Conservation (phyloP, 805 yeast species). For the Limtongia smithiae region DNA sequence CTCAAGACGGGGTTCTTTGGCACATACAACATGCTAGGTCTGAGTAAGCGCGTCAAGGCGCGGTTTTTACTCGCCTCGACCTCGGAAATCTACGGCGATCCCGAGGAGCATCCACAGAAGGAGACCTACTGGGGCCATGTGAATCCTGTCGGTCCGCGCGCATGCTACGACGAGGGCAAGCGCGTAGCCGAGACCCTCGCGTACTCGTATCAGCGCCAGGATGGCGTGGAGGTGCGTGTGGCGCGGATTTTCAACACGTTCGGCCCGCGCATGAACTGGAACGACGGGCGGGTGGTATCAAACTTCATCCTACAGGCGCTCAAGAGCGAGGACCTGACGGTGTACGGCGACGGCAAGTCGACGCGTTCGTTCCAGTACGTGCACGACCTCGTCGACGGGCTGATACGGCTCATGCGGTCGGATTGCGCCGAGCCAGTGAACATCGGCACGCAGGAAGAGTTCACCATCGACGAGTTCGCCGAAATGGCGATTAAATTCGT, state of each 20-base stretch:
- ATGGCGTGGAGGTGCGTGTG: constrained; percentile 32
- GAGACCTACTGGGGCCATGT: constrained; percentile 34
- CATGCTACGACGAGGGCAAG: constrained; percentile 36
- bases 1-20: constrained; percentile 34
- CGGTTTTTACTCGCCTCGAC: constrained; percentile 33
- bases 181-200: constrained; percentile 34
- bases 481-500: constrained; percentile 30
- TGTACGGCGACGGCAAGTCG: constrained; percentile 31
- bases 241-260: constrained; percentile 34
- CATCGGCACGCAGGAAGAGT: constrained; percentile 33
- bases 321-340: constrained; percentile 30
- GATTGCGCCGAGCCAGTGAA: constrained; percentile 33
- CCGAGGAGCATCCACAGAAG: constrained; percentile 33
- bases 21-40: constrained; percentile 34
- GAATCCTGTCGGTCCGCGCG: constrained; percentile 32
- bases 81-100: constrained; percentile 35
- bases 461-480: constrained; percentile 31
- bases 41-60: constrained; percentile 35
- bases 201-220: constrained; percentile 32
- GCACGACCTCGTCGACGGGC: constrained; percentile 33
- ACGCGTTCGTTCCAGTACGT: constrained; percentile 34
- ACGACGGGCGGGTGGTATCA: constrained; percentile 34
- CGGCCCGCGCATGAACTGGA: constrained; percentile 35
- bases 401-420: constrained; percentile 32
- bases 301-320: constrained; percentile 34